Base-by-base conservation (phyloP, 2,329 filamentous ascomycete genomes). In the Diplodia scrobiculata region DNA sequence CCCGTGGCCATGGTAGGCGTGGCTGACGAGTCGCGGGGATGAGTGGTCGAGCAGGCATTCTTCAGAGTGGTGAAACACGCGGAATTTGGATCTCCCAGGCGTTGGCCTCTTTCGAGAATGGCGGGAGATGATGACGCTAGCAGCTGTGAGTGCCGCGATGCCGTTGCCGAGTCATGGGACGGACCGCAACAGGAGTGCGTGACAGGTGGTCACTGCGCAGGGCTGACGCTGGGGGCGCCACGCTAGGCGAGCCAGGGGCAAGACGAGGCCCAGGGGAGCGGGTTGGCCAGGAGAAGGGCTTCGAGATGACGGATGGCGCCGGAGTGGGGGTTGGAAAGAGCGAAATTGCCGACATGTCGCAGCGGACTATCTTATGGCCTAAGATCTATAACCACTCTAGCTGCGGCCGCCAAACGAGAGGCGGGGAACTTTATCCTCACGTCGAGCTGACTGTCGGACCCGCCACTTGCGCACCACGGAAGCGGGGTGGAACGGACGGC, bases 51-150 rank as follows among this genome's bases (percentile, higher is more conserved):
- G 9, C 10, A 36, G 10, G 34, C 32, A 34, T 34, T 34, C 32
- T 34, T 7, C 32, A 38, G 54, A 14, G 29, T 51, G 19, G 45
- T 62, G 58, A 50, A 45, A 62, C 58, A 50, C 11, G 13, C 9
- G n/a, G 29, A 11, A 62, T 62, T 62, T 62, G 45, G 58, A 62
- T 62, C 58, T 62, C 45, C 58, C 45, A 51, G 41, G 58, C 38
- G 58, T 47, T 62, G 45, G 3, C 41, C 27, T 25, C 27, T 50
- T 62, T 62, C 0, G 55, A 47, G 21, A 36, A 32, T 32, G 55
- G 55, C 9, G 27, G 21, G 13, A 17, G 25, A 27, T 17, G 25
- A 27, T 17, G 25, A n/a, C 21, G 55, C 55, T 59, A 59, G 34
- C 5, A 25, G 5, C 19, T 7, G 25, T 19, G 19, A 11, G 19